Conservation (phyloP, 2,329 filamentous ascomycete genomes). For the Lachnum nothofagi region DNA sequence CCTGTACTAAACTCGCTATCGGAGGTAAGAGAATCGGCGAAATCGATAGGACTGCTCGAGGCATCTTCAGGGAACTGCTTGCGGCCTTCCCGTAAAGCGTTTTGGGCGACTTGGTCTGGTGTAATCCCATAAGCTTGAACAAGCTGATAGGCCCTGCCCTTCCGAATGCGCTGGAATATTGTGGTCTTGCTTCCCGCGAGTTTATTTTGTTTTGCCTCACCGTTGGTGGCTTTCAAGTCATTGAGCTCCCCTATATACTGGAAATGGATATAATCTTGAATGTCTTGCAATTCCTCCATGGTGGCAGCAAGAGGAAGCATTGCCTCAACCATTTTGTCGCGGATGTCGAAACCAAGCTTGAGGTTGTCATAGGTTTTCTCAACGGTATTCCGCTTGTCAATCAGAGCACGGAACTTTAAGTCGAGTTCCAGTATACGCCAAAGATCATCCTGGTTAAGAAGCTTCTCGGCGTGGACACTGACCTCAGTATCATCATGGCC, state of each 20-base stretch:
- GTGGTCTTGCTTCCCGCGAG: constrained; percentile 78
- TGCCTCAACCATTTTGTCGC: constrained; percentile 73
- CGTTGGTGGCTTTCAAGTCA: constrained; percentile 64
- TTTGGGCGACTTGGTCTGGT: constrained; percentile 81
- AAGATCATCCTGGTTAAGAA: constrained; percentile 85
- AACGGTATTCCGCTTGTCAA: constrained; percentile 85
- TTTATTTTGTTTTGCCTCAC: constrained; percentile 59
- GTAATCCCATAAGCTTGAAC: constrained; percentile 87
- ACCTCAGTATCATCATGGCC: constrained; percentile 69
- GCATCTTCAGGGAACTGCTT: constrained; percentile 83
- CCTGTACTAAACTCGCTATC: constrained; percentile 71
- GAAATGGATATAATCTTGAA: constrained; percentile 96
- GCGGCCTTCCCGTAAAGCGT: constrained; percentile 71
- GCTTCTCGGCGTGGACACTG: constrained; percentile 74
- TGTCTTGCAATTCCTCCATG: constrained; percentile 92
- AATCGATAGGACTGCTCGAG: constrained; percentile 70
- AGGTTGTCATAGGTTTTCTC: constrained; percentile 74
- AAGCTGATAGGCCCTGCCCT: constrained; percentile 71
- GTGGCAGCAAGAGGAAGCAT: constrained; percentile 75
- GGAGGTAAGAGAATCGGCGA: constrained; percentile 73
- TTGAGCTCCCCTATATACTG: constrained; percentile 81
- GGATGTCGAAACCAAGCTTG: constrained; percentile 53
- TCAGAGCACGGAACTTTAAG: constrained; percentile 86
- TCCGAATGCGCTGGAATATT: constrained; percentile 78
- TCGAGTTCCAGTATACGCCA: constrained; percentile 95